phyloP scores from a whole-genome alignment of 352 stramenopile species.

The Globisporangium nodosum region DNA sequence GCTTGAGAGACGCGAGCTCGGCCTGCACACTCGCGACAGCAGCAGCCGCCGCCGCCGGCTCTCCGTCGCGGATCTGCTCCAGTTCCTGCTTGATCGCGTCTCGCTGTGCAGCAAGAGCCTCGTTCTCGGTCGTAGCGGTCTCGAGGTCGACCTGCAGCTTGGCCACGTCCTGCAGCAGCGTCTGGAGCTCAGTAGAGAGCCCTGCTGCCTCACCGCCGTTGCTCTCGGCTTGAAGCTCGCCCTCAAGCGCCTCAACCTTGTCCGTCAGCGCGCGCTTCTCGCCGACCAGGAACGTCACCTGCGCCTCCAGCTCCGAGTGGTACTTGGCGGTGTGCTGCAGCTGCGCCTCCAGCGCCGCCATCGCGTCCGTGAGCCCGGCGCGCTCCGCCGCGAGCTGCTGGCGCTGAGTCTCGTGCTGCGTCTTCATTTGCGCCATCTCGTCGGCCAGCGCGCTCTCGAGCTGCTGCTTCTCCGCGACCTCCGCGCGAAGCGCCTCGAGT shows the following conservation, averaged over 20 bases:
- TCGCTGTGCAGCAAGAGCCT: not conserved
- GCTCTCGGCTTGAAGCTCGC: conserved; percentile 6
- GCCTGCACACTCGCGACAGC: conserved; percentile 13
- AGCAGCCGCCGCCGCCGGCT: too few species aligned
- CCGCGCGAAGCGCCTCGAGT: conserved; percentile 18
- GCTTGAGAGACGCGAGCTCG: conserved; percentile 19
- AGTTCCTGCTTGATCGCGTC: not conserved
- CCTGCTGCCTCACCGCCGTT: conserved; percentile 5
- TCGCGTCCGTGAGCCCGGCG: conserved; percentile 22
- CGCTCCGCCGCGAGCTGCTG: conserved; percentile 15
- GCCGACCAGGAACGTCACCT: conserved; percentile 21
- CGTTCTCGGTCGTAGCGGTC: not conserved
- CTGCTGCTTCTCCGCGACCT: conserved; percentile 20
- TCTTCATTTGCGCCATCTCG: not conserved
- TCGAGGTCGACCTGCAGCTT: conserved; percentile 34
- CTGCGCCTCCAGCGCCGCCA: conserved; percentile 27
- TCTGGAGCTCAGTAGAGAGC: conserved; percentile 20
- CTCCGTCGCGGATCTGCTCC: not conserved
- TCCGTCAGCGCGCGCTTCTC: conserved; percentile 28
- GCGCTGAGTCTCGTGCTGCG: conserved; percentile 9
- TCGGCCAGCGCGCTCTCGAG: conserved; percentile 19
- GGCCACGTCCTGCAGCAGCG: conserved; percentile 31
- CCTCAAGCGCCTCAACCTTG: conserved; percentile 20
- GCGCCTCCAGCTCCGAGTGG: conserved; percentile 19
- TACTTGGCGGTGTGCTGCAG: conserved; percentile 21